Percentiles rank a stretch among this genome's conserved stretches.
phyloP scores from a whole-genome alignment of 352 stramenopile species.

The Globisporangium solare region DNA sequence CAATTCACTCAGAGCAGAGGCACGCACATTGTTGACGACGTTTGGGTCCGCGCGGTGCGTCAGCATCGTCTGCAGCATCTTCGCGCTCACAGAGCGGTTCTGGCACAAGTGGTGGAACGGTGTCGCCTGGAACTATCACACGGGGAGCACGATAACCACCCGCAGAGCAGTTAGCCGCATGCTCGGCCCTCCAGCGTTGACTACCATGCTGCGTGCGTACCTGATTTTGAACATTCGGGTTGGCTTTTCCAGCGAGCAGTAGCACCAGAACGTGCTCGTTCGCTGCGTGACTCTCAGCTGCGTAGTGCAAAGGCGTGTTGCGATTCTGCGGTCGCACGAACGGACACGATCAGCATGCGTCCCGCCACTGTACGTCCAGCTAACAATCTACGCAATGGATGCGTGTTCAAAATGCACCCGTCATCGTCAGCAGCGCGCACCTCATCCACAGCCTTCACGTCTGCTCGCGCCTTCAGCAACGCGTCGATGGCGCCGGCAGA shows the following conservation, averaged over 20 bases:
- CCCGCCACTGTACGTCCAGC: neutral
- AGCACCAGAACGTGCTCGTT: slow-evolving; percentile 31
- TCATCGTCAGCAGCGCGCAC: slow-evolving; percentile 13
- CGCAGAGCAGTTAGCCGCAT: too few relatives aligned
- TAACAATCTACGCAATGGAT: neutral
- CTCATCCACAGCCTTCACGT: slow-evolving; percentile 44
- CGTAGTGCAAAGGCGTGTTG: slow-evolving; percentile 61
- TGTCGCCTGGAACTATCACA: slow-evolving; percentile 58
- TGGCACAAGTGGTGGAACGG: slow-evolving; percentile 74
- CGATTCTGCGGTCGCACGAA: slow-evolving; percentile 30
- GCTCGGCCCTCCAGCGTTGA: too few relatives aligned
- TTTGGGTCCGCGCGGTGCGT: slow-evolving; percentile 67
- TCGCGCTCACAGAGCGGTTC: slow-evolving; percentile 38
- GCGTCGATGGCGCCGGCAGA: slow-evolving; percentile 25
- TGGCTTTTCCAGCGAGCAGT: slow-evolving; percentile 36
- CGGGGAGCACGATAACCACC: slow-evolving; percentile 9
- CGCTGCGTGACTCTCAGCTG: slow-evolving; percentile 43
- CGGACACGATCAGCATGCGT: neutral
- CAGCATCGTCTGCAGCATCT: slow-evolving; percentile 42
- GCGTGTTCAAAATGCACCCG: neutral
- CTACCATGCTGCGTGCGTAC: slow-evolving; percentile 15
- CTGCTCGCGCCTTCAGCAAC: slow-evolving; percentile 35
- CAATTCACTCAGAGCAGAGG: neutral
- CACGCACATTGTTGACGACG: slow-evolving; percentile 63
- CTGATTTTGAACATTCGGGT: slow-evolving; percentile 65